phyloP scores from a whole-genome alignment of 2,329 filamentous ascomycete species.

The Colletotrichum euphorbiae region DNA sequence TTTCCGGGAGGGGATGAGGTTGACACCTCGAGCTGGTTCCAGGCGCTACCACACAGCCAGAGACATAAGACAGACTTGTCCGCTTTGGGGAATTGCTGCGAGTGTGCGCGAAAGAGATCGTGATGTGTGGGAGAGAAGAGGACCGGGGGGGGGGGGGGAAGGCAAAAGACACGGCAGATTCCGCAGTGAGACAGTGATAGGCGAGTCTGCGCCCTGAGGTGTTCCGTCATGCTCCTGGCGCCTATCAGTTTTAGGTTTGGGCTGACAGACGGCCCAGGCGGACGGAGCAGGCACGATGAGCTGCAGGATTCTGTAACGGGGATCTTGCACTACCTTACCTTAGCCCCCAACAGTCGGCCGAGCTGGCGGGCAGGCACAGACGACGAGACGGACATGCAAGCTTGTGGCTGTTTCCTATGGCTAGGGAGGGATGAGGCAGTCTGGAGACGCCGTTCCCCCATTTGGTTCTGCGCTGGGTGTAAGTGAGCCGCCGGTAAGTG shows the following conservation, averaged over 20 bases:
- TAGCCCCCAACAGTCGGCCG: background rate
- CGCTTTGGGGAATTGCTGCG: conserved; percentile 24
- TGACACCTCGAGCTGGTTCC: conserved; percentile 5
- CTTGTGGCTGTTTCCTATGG: conserved; percentile 21
- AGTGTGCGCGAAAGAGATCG: conserved; percentile 24
- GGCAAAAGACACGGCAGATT: conserved; percentile 1
- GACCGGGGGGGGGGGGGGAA: background rate
- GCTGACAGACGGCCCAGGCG: background rate
- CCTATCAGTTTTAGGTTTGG: conserved; percentile 24
- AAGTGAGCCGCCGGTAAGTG: background rate
- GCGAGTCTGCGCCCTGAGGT: conserved; percentile 13
- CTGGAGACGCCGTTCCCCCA: conserved; percentile 19
- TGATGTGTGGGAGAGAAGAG: conserved; percentile 15
- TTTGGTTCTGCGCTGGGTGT: background rate
- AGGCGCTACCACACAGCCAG: background rate
- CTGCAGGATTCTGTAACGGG: conserved; percentile 37
- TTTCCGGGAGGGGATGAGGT: conserved; percentile 11
- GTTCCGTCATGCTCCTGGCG: conserved; percentile 27
- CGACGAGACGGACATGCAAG: background rate
- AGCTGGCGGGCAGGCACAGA: background rate
- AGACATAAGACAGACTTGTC: conserved; percentile 6
- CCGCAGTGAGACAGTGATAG: conserved; percentile 28
- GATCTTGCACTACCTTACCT: conserved; percentile 29
- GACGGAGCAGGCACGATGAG: conserved; percentile 6
- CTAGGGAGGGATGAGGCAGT: background rate